Evolutionary conservation across 2,329 filamentous ascomycete genomes (phyloP), one percentile per base, ranked within the genome.

Genomic region (Xylariaceae sp.): DNA sequence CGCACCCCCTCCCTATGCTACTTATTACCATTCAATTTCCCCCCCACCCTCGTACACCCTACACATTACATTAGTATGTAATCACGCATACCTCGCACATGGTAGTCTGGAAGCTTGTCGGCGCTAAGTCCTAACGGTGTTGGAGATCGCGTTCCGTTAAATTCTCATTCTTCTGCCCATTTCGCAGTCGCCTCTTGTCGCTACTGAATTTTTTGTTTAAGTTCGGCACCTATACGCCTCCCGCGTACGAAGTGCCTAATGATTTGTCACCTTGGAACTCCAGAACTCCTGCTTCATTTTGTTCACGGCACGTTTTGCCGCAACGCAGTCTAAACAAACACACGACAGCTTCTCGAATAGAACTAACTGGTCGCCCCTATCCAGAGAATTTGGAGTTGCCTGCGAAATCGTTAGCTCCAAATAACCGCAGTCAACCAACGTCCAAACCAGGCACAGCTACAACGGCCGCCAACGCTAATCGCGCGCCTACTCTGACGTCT

Each of bases 41-140:
- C 58, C 47, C 30, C 52, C 44, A 21, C 49, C 54, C 56, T 63
- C 54, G 56, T 43, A 43, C 41, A 43, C 41, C 58, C 56, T 56
- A 42, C 54, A 45, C 49, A 58, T 53, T 55, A 59, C 55, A 50
- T 59, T 58, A 60, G 63, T 64, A 67, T 68, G 65, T 68, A 68
- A 68, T 68, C 65, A 66, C 57, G 56, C 63, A 63, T 65, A 62
- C 56, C 59, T 64, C 59, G 49, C 36, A 45, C 46, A 64, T 62
- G 55, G 62, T 58, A 61, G 60, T 61, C 58, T 61, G 63, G 57
- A 64, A 64, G 61, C 59, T 64, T 63, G 58, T 53, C 58, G 55
- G 54, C 60, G 55, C 63, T 61, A 56, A 51, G 36, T 58, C 55
- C 61, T 64, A 59, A 64, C 55, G 58, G 57, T 60, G 43, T 62